Base-by-base conservation (phyloP, 441 rosid genomes). In the Populus tomentosa region DNA sequence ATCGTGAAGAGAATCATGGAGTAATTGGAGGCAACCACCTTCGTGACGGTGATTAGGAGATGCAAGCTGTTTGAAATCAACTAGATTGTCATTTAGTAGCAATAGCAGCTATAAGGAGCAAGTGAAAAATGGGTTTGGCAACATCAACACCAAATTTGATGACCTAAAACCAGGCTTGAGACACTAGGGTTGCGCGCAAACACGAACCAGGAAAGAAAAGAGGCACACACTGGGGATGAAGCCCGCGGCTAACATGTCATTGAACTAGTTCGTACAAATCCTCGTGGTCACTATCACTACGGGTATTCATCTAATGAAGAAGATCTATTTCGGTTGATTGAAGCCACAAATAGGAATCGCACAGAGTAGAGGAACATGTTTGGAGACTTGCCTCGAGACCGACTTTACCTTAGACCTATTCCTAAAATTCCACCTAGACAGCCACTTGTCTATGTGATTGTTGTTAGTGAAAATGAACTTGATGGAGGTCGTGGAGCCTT, bases 221-320 rank as follows among this genome's bases (percentile, higher is more conserved):
- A 46, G 20, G 56, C 56, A 46, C 20, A 0, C 56, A 46, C 7
- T 0, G 2, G 56, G 7, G 56, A 46, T 46, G 56, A 46, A 46
- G 56, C 56, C 0, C 2, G 0, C 56, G 0, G 0, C 56, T n/a
- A n/a, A n/a, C n/a, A n/a, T n/a, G 0, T 46, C 56, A 14, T 5
- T 2, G 6, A 46, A 46, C 2, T 46, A 46, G 18, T 14, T 4
- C 2, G 7, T 46, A 14, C 56, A 46, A 14, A 46, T 46, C 56
- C 7, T 46, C 0, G 6, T 46, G 56, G 56, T 46, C 20, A 46
- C 56, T 14, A 14, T 46, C 0, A 46, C 56, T 46, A 46, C 6
- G 2, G 0, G 20, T 46, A 46, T 46, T 46, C 56, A 46, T 13
- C 56, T 46, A 46, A 46, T 46, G 56, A 46, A 46, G 42, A 38